A percentile compares a stretch with the other conserved stretches of the same genome.
Conservation (phyloP, 495 filamentous ascomycete species). For the Tuber umbilicatum region DNA sequence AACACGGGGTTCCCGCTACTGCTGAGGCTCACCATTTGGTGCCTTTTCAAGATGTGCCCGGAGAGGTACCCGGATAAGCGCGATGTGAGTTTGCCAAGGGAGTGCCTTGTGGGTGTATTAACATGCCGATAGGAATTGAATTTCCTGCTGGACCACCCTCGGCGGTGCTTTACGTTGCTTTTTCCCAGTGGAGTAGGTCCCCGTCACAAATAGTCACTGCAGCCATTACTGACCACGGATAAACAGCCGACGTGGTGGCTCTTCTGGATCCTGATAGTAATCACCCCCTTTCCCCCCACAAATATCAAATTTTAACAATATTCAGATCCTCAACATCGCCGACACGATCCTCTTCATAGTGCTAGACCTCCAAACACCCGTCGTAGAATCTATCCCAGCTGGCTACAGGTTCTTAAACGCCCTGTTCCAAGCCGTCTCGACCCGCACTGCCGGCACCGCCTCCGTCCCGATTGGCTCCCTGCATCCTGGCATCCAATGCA, state of each 20-base stretch:
- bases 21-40: constrained; percentile 84
- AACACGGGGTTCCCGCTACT: constrained; percentile 94
- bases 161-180: constrained; percentile 87
- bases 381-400: constrained; percentile 55
- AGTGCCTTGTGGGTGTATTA: too few species aligned
- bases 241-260: constrained; percentile 72
- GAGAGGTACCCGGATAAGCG: constrained; percentile 46
- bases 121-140: constrained; percentile 58
- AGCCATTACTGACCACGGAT: constrained; percentile 3
- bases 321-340: constrained; percentile 60
- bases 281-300: neutral
- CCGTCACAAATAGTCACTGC: neutral
- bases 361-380: constrained; percentile 67
- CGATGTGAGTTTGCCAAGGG: constrained; percentile 22
- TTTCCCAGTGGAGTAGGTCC: constrained; percentile 70
- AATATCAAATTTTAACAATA: neutral
- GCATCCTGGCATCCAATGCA: constrained; percentile 88
- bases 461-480: constrained; percentile 67
- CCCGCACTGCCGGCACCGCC: constrained; percentile 80
- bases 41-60: constrained; percentile 51
- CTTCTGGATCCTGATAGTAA: constrained; percentile 66
- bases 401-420: constrained; percentile 73
- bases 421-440: constrained; percentile 79
- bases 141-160: constrained; percentile 88
- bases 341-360: constrained; percentile 86